phyloP scores from a whole-genome alignment of 2,329 filamentous ascomycete genomes.

The Neobulgaria alba region DNA sequence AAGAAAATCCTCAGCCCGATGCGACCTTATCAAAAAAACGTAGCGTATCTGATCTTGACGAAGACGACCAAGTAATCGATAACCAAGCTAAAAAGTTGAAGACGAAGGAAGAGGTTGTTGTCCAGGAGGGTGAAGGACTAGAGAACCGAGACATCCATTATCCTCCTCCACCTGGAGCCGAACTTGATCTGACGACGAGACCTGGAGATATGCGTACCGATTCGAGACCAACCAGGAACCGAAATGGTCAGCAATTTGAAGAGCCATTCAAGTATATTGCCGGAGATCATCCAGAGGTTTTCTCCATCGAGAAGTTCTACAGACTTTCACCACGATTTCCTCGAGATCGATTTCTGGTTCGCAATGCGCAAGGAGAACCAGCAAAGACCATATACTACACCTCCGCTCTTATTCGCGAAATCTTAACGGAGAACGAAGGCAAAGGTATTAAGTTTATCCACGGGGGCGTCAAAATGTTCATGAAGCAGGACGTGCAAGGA shows the following conservation, averaged over 20 bases:
- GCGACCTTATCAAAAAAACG: conserved; percentile 28
- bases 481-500: conserved; percentile 89
- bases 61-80: conserved; percentile 14
- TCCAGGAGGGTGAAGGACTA: conserved; percentile 15
- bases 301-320: conserved; percentile 77
- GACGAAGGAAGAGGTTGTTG: conserved; percentile 29
- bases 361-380: conserved; percentile 80
- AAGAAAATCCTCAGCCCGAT: conserved; percentile 19
- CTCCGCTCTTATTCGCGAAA: conserved; percentile 72
- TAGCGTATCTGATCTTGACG: conserved; percentile 28
- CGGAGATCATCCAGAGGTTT: conserved; percentile 64
- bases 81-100: conserved; percentile 39
- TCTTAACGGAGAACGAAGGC: conserved; percentile 80
- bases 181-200: conserved; percentile 23
- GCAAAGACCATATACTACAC: conserved; percentile 97
- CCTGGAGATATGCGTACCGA: conserved; percentile 19
- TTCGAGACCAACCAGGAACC: conserved; percentile 23
- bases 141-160: conserved; percentile 28
- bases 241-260: conserved; percentile 50
- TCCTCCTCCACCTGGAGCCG: conserved; percentile 27
- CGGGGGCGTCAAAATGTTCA: conserved; percentile 96
- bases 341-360: conserved; percentile 86
- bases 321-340: conserved; percentile 77
- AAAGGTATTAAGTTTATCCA: conserved; percentile 93
- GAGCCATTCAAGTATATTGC: conserved; percentile 92